Base-by-base conservation (phyloP, 176 grass and related monocot genomes). In the Poa annua region DNA sequence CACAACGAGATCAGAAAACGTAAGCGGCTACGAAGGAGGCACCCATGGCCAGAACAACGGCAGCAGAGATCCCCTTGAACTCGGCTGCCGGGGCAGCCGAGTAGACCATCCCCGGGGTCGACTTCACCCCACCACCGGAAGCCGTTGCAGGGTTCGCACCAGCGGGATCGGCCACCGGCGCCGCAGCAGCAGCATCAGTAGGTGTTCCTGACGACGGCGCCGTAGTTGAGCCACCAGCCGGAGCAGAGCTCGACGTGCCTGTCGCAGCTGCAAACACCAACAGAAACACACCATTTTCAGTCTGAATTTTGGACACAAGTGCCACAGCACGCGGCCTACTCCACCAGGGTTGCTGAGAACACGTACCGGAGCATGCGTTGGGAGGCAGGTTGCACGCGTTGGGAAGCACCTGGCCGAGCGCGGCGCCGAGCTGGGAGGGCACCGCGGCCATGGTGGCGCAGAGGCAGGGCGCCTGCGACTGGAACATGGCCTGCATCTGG, bases 381-480 rank as follows among this genome's bases (percentile, higher is more conserved):
- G 71, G 71, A 22, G 86, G 89, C 52, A 97, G 80, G 41, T 85
- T 89, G 88, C 94, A 97, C 3, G 88, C 42, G 69, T 19, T 9
- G 45, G 92, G 92, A 16, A 84, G 86, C 16, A 81, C 83, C 13
- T 83, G 70, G 63, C 88, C 92, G 17, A 97, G 32, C 4, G 20
- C 65, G 35, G 77, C 45, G 3, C 88, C 94, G 51, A 92, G 81
- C 24, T 61, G 67, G 10, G 77, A 35, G 0, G 88, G 77, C 14
- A 49, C 81, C 2, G 81, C 35, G 11, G 89, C 85, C 57, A 94
- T 45, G 21, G 86, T 57, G 17, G 73, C 36, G 81, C 94, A 97
- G 13, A 97, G 78, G 80, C 92, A 97, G 3, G 87, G 85, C 55
- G 83, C 82, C 67, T 97, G 85, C 17, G 89, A 80, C 81, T 92